phyloP scores from a whole-genome alignment of 495 filamentous ascomycete species.

The Neurospora sp. region DNA sequence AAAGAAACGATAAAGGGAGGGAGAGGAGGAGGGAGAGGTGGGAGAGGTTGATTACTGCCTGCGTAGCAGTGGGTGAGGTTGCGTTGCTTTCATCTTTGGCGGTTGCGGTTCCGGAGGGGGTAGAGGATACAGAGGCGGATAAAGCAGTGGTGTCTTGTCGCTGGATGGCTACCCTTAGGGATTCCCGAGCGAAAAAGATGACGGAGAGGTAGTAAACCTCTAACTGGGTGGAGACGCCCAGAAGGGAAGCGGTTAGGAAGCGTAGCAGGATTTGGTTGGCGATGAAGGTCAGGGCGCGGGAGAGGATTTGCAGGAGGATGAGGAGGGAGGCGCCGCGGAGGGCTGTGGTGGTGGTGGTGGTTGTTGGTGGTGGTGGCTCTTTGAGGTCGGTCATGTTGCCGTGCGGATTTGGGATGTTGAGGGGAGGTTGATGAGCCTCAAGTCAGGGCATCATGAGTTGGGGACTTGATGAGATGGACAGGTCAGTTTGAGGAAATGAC shows the following conservation, averaged over 20 bases:
- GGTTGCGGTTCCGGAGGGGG: neutral
- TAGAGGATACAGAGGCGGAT: neutral
- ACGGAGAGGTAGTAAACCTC: conserved; percentile 84
- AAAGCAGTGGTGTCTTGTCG: conserved; percentile 44
- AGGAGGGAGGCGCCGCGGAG: conserved; percentile 66
- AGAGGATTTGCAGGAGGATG: conserved; percentile 74
- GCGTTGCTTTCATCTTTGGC: neutral
- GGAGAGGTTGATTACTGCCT: conserved; percentile 70
- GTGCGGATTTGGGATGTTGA: neutral
- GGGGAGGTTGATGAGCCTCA: neutral
- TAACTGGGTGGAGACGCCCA: conserved; percentile 79
- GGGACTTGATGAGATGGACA: neutral
- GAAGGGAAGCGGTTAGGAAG: conserved; percentile 68
- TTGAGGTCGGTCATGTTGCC: neutral
- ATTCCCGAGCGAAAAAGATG: conserved; percentile 86
- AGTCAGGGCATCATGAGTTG: neutral
- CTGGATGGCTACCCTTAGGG: conserved; percentile 74
- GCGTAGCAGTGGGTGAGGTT: too few relatives aligned
- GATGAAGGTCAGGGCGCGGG: conserved; percentile 76
- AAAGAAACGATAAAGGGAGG: conserved; percentile 44
- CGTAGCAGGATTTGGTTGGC: conserved; percentile 86
- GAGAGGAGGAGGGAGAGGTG: conserved; percentile 69
- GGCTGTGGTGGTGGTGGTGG: conserved; percentile 8
- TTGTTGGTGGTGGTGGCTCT: neutral
- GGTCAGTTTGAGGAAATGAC: neutral